These are phyloP conservation scores for Ministeria vibrans DNA, from an alignment of 78 protist species.

Conservation along the genomic window DNA sequence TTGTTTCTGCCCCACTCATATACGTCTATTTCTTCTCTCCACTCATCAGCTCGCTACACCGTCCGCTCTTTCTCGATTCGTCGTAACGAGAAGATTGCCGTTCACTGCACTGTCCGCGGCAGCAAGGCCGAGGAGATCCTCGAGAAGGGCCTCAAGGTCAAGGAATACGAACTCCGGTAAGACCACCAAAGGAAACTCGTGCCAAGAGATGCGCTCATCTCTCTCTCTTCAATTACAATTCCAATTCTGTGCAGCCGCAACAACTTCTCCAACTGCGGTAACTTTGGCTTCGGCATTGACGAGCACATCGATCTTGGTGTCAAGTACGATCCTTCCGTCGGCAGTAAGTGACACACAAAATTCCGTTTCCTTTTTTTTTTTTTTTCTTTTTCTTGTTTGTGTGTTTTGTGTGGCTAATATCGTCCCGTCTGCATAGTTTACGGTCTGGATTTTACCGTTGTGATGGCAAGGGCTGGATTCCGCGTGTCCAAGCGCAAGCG, in stretches of 20 bases:
- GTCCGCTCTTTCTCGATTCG: conserved; percentile 94
- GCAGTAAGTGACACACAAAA: no score
- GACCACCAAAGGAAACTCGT: no score
- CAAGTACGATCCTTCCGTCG: conserved; percentile 96
- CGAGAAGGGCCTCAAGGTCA: conserved; percentile 86
- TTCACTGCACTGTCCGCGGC: conserved; percentile 97
- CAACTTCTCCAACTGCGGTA: conserved; percentile 85
- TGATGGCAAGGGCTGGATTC: conserved; percentile 84
- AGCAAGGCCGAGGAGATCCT: conserved; percentile 96
- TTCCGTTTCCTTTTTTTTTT: no score
- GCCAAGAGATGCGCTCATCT: no score
- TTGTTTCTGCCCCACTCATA: not conserved
- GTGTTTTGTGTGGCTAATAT: no score
- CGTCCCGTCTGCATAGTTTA: no score
- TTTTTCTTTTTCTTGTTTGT: no score
- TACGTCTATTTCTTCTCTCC: not conserved
- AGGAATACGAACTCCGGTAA: conserved; percentile 97
- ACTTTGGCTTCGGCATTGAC: conserved; percentile 94
- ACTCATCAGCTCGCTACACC: conserved; percentile 88
- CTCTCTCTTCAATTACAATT: no score
- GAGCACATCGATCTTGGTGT: conserved; percentile 99
- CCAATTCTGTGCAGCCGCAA: no score
- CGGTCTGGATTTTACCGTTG: conserved; percentile 98
- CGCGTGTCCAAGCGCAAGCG: conserved; percentile 77
- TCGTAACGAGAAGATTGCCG: conserved; percentile 96